Percentiles rank a stretch among this genome's conserved stretches.
phyloP scores from a whole-genome alignment of 331 rosid species.

The Telfairia occidentalis region DNA sequence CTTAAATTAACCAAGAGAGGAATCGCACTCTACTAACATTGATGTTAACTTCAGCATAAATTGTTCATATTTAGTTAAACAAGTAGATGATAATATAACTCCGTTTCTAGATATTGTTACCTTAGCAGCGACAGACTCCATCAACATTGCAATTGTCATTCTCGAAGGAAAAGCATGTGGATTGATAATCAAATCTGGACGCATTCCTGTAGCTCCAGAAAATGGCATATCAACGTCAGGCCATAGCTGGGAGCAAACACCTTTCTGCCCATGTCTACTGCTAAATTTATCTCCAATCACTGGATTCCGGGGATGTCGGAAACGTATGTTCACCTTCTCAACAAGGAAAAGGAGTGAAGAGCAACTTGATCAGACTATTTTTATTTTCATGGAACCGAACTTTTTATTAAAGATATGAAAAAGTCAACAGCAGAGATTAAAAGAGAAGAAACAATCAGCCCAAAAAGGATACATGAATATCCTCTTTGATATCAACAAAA shows the following conservation, averaged over 20 bases:
- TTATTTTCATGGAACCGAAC: neutral
- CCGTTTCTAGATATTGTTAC: slow-evolving; percentile 20
- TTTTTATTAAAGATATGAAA: too few relatives aligned
- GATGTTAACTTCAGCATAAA: neutral
- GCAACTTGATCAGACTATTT: neutral
- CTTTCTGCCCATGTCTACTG: slow-evolving; percentile 99
- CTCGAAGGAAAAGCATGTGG: slow-evolving; percentile 99
- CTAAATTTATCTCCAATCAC: slow-evolving; percentile 94
- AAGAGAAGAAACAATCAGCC: too few relatives aligned
- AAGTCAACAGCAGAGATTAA: too few relatives aligned
- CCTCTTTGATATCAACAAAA: too few relatives aligned
- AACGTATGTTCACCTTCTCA: slow-evolving; percentile 79
- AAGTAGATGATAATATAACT: neutral
- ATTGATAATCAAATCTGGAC: slow-evolving; percentile 95
- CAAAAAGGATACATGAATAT: too few relatives aligned
- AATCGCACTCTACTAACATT: neutral
- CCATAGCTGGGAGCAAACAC: slow-evolving; percentile 99
- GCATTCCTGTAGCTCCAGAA: slow-evolving; percentile 86
- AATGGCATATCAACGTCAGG: slow-evolving; percentile 98
- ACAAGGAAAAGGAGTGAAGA: neutral
- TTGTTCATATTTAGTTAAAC: neutral
- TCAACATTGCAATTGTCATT: slow-evolving; percentile 97
- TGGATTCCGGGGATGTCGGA: slow-evolving; percentile 88
- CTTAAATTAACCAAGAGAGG: neutral
- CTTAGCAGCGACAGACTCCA: slow-evolving; percentile 98